Percentiles rank a stretch among this genome's conserved stretches.
Evolutionary conservation across 2,329 filamentous ascomycete species (phyloP).

Genomic region (Ascochyta lentis): DNA sequence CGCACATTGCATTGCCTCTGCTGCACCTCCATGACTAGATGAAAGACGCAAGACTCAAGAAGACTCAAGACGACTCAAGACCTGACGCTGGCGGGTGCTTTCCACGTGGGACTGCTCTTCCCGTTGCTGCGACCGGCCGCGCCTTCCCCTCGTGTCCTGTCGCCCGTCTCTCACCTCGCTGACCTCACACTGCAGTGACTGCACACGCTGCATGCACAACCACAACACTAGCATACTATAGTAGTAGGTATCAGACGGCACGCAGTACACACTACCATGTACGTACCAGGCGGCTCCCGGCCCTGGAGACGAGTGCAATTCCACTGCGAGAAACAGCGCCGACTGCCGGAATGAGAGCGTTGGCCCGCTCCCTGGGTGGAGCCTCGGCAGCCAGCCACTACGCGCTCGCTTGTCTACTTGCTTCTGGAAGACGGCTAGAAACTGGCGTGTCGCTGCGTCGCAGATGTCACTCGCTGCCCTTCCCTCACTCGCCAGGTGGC

Average conservation of each 20-base stretch:
- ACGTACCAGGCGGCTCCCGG: constrained; percentile 5
- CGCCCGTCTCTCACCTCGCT: neutral
- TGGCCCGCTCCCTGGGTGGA: constrained; percentile 32
- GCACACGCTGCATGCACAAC: neutral
- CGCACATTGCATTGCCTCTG: constrained; percentile 5
- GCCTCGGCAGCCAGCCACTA: constrained; percentile 21
- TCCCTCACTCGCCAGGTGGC: constrained; percentile 17
- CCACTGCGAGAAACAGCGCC: constrained; percentile 10
- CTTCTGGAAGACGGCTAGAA: constrained; percentile 34
- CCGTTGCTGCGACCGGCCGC: constrained; percentile 9
- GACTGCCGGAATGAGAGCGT: constrained; percentile 30
- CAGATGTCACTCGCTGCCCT: constrained; percentile 18
- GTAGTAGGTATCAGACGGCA: neutral
- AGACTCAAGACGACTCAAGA: neutral
- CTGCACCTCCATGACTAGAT: neutral
- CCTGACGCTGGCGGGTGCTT: constrained; percentile 14
- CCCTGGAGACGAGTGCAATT: constrained; percentile 8
- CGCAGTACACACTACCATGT: neutral
- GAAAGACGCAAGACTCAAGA: no score
- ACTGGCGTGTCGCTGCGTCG: constrained; percentile 17
- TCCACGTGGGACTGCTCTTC: constrained; percentile 15
- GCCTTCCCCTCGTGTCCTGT: constrained; percentile 12
- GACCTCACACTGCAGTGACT: no score
- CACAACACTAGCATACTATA: constrained; percentile 5
- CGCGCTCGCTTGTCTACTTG: constrained; percentile 27